Conservation (phyloP, 257 asterid species). For the Leptodermis oblonga region DNA sequence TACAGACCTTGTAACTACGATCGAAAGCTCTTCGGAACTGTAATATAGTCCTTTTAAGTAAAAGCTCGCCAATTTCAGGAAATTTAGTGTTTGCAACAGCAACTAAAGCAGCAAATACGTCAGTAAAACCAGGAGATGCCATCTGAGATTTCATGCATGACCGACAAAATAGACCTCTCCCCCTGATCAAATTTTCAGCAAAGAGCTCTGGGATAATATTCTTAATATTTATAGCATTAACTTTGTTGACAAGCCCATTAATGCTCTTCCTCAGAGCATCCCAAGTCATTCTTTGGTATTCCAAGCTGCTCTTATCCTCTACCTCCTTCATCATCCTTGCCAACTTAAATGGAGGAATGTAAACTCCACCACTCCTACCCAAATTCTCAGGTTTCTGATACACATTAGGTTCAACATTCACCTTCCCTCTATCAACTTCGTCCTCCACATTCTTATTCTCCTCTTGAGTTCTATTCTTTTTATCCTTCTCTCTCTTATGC, state of each 20-base stretch:
- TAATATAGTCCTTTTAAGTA: conserved; percentile 63
- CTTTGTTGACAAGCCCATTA: conserved; percentile 88
- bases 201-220: conserved; percentile 84
- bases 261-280: conserved; percentile 93
- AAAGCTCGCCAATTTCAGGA: conserved; percentile 84
- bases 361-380: conserved; percentile 86
- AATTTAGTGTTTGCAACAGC: conserved; percentile 89
- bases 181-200: conserved; percentile 84
- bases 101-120: conserved; percentile 85
- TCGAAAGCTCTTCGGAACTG: conserved; percentile 76
- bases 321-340: conserved; percentile 82
- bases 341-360: conserved; percentile 78
- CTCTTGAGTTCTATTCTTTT: conserved; percentile 18
- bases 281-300: conserved; percentile 93
- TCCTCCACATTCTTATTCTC: conserved; percentile 21
- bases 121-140: conserved; percentile 93
- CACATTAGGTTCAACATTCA: conserved; percentile 26
- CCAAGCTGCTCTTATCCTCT: conserved; percentile 70
- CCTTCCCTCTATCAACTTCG: conserved; percentile 23
- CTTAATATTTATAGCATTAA: conserved; percentile 71
- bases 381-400: conserved; percentile 30
- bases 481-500: conserved; percentile 27
- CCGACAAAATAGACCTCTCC: conserved; percentile 83
- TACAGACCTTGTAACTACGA: conserved; percentile 72
- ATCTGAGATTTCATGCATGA: conserved; percentile 97